Conservation (phyloP, 768 basidiomycete genomes). For the Leccinum incarnatum region DNA sequence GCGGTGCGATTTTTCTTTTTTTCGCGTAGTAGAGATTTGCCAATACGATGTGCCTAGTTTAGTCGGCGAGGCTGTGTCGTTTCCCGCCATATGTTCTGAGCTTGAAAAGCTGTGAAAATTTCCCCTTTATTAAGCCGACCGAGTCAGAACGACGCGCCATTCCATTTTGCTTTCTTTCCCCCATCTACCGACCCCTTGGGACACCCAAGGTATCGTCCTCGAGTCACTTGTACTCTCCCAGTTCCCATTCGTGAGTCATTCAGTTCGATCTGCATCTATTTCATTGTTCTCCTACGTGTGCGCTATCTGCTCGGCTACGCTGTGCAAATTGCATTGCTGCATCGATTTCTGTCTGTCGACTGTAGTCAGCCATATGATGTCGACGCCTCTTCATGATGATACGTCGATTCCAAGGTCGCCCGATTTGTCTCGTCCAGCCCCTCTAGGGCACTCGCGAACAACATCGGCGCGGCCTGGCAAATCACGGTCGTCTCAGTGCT, state of each 20-base stretch:
- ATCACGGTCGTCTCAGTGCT: slow-evolving; percentile 21
- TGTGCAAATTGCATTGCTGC: slow-evolving; percentile 15
- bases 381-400: slow-evolving; percentile 5
- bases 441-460: slow-evolving; percentile 29
- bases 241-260: slow-evolving; percentile 27
- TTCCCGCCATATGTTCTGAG: slow-evolving; percentile 32
- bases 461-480: slow-evolving; percentile 25
- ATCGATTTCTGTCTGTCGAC: slow-evolving; percentile 31
- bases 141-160: slow-evolving; percentile 23
- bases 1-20: neutral
- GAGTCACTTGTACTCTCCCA: slow-evolving; percentile 21
- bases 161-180: slow-evolving; percentile 13
- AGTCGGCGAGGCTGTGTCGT: slow-evolving; percentile 19
- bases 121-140: slow-evolving; percentile 29
- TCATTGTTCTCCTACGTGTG: slow-evolving; percentile 32
- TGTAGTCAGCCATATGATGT: slow-evolving; percentile 23
- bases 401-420: slow-evolving; percentile 28
- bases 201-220: slow-evolving; percentile 19
- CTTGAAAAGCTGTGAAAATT: slow-evolving; percentile 35
- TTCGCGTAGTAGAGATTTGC: neutral
- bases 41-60: slow-evolving; percentile 4
- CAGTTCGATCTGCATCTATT: slow-evolving; percentile 24
- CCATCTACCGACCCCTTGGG: slow-evolving; percentile 19
- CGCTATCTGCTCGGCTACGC: slow-evolving; percentile 18
- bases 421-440: slow-evolving; percentile 34